Base-by-base conservation (phyloP, 2,329 filamentous ascomycete genomes). In the Ascochyta fabae region DNA sequence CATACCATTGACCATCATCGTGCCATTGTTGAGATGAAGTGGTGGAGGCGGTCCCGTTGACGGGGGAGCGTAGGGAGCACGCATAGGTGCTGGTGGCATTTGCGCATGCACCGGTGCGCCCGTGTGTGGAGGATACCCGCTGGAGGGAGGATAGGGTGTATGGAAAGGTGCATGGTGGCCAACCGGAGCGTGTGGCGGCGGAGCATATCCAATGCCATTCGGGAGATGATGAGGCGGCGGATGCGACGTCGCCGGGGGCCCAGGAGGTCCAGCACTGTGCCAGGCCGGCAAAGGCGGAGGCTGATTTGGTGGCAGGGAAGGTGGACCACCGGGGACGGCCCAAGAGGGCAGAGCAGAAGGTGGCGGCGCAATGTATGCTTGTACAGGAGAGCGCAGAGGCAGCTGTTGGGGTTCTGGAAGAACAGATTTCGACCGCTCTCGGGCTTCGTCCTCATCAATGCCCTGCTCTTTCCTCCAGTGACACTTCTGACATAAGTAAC, bases 401-500 rank as follows among this genome's bases (percentile, higher is more conserved):
- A 73, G 64, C 42, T 68, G 71, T 46, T 73, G 72, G 15, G 78
- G 65, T 48, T 74, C 72, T 36, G 65, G 62, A 19, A 64, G 60
- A 31, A 65, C 66, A 22, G 69, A 72, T 7, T 62, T 57, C 13
- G 71, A 69, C 48, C 61, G 62, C 48, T 71, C 65, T 44, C 68
- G 66, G 34, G 67, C 66, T 41, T 68, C 65, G 8, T 69, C 65
- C 45, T 72, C 66, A 31, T 71, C 65, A 3, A 67, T 63, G 9
- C 65, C 72, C 45, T 78, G 69, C 56, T 77, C 71, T 59, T 75
- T 77, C 65, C 77, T 78, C 71, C 79, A 76, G 60, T 81, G 78
- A 58, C 80, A 82, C 56, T 80, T 81, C 61, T 81, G 78, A 56
- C 80, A 82, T n/a, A 80, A 59, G 46, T 76, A 80, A 6, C 63